Percentiles rank a stretch among this genome's conserved stretches.
These are phyloP conservation scores for Talaromyces marneffei DNA, from an alignment of 2,329 filamentous ascomycete genomes.

Conservation along the genomic window DNA sequence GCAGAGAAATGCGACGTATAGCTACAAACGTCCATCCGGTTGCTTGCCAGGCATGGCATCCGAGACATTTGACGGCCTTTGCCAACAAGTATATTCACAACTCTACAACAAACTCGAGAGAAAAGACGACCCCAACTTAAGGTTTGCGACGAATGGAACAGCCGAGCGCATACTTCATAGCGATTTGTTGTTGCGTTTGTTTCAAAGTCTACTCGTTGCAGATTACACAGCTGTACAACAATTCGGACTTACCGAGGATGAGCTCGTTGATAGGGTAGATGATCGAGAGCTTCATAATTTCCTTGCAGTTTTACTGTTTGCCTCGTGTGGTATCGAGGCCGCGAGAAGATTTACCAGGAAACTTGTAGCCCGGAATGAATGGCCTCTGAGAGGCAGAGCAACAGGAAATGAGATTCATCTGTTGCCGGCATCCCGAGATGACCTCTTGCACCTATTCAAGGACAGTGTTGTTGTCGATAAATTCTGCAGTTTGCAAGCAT, in stretches of 20 bases:
- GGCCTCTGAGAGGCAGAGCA: constrained; percentile 1
- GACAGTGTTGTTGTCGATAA: constrained; percentile 19
- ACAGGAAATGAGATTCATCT: background rate
- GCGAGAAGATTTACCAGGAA: constrained; percentile 15
- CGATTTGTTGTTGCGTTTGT: constrained; percentile 9
- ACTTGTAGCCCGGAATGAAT: constrained; percentile 4
- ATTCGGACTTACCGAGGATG: constrained; percentile 5
- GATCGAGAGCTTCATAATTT: constrained; percentile 25
- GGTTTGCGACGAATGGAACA: constrained; percentile 19
- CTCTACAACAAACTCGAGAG: constrained; percentile 9
- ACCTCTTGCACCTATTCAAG: constrained; percentile 7
- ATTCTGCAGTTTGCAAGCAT: constrained; percentile 29
- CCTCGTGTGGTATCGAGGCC: constrained; percentile 22
- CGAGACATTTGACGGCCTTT: constrained; percentile 8
- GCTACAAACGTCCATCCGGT: background rate
- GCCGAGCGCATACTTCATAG: constrained; percentile 17
- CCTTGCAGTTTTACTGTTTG: constrained; percentile 29
- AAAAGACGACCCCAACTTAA: constrained; percentile 10
- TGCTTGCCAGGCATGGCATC: constrained; percentile 3
- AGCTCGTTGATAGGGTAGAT: constrained; percentile 3
- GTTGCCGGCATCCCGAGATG: background rate
- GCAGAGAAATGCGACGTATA: background rate
- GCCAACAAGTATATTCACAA: constrained; percentile 3
- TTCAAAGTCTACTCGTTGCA: background rate
- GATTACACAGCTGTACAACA: background rate